Conservation (phyloP, 139 green algal species). For the Asterochloris sp. region DNA sequence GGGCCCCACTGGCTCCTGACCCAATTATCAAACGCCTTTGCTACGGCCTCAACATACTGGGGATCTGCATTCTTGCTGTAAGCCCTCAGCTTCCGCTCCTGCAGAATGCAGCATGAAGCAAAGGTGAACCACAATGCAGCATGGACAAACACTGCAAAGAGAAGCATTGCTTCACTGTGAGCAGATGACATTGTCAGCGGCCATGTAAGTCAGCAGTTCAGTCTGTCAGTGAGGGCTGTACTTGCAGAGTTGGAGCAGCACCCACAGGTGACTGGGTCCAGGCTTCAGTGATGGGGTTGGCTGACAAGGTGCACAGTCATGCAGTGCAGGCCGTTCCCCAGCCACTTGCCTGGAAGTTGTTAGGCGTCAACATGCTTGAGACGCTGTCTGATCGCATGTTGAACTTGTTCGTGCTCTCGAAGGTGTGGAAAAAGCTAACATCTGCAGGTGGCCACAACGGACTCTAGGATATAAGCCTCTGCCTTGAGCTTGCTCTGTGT, state of each 20-base stretch:
- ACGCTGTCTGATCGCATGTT: constrained; percentile 39
- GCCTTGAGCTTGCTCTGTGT: neutral
- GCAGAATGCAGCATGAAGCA: neutral
- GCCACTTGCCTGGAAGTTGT: constrained; percentile 26
- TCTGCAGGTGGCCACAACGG: neutral
- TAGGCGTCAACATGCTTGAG: constrained; percentile 28
- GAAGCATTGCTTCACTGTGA: neutral
- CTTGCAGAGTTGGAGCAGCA: neutral
- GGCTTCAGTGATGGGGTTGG: neutral
- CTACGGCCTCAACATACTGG: constrained; percentile 25
- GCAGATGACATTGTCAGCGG: neutral
- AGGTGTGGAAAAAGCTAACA: constrained; percentile 61
- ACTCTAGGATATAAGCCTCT: neutral
- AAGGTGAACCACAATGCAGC: neutral
- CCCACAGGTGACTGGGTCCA: neutral
- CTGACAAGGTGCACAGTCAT: neutral
- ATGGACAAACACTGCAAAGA: neutral
- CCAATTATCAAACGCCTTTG: constrained; percentile 44
- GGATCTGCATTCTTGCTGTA: constrained; percentile 41
- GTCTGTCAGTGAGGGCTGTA: neutral
- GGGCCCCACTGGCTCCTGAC: constrained; percentile 6
- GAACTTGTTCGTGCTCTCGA: constrained; percentile 35
- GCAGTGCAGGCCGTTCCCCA: neutral
- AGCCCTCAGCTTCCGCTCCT: constrained; percentile 54
- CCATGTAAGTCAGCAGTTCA: neutral